Conservation (phyloP, 768 basidiomycete genomes). For the Crucibulum laeve region DNA sequence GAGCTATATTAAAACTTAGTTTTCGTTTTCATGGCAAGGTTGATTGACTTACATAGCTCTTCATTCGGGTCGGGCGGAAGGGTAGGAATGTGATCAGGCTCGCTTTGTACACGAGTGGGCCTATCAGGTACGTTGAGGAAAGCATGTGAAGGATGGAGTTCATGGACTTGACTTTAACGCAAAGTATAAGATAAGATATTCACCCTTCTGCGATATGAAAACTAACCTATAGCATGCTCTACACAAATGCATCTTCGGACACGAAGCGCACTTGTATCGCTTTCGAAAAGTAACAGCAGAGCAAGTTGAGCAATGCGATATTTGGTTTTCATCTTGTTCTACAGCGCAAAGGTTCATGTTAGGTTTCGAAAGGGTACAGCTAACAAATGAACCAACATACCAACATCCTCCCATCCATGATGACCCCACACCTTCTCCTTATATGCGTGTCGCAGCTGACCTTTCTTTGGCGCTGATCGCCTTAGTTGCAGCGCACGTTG, state of each 20-base stretch:
- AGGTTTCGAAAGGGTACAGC: background rate
- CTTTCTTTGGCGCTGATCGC: conserved; percentile 71
- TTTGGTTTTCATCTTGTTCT: conserved; percentile 66
- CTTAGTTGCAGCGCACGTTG: conserved; percentile 53
- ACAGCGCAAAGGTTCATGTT: background rate
- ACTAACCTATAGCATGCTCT: conserved; percentile 75
- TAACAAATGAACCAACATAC: conserved; percentile 36
- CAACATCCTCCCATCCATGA: conserved; percentile 84
- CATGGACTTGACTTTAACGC: conserved; percentile 72
- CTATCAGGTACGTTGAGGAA: conserved; percentile 80
- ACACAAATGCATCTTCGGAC: conserved; percentile 77
- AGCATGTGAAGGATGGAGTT: conserved; percentile 85
- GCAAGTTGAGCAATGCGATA: conserved; percentile 81
- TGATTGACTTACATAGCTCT: conserved; percentile 51
- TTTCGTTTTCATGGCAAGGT: background rate
- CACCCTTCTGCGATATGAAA: conserved; percentile 1
- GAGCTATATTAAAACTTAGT: conserved; percentile 35
- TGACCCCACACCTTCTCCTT: conserved; percentile 83
- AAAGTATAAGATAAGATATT: conserved; percentile 1
- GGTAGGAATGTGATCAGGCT: conserved; percentile 29
- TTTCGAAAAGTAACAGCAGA: conserved; percentile 51
- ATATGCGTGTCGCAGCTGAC: conserved; percentile 79
- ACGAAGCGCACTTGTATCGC: conserved; percentile 84
- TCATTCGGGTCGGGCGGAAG: conserved; percentile 38
- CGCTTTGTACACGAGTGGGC: conserved; percentile 32